These are phyloP conservation scores for Candida incommunis DNA, from an alignment of 805 yeast species.

Conservation along the genomic window DNA sequence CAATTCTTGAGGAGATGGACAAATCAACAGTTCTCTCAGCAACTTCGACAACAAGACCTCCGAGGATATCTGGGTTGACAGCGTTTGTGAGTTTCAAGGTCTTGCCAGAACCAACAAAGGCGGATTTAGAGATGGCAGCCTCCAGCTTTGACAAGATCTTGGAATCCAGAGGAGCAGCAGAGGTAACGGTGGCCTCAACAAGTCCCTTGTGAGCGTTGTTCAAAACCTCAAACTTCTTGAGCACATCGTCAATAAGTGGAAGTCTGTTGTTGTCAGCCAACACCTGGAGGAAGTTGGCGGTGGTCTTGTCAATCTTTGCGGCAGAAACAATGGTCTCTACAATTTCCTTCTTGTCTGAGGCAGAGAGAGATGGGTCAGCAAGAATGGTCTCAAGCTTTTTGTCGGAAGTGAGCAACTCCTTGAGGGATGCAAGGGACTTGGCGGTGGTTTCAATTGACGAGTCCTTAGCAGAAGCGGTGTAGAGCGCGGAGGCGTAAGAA, in stretches of 20 bases:
- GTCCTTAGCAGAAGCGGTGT: slow-evolving; percentile 77
- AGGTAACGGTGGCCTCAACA: slow-evolving; percentile 85
- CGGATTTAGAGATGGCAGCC: slow-evolving; percentile 61
- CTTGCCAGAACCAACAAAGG: slow-evolving; percentile 74
- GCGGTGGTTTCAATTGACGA: slow-evolving; percentile 60
- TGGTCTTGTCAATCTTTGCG: slow-evolving; percentile 49
- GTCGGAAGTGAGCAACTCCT: slow-evolving; percentile 45
- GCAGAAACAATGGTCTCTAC: slow-evolving; percentile 40
- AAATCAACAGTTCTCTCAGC: slow-evolving; percentile 96
- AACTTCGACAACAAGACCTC: slow-evolving; percentile 91
- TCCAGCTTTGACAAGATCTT: slow-evolving; percentile 67
- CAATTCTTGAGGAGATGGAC: slow-evolving; percentile 69
- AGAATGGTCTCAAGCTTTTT: slow-evolving; percentile 46
- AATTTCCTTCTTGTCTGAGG: slow-evolving; percentile 58
- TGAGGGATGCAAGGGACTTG: slow-evolving; percentile 47
- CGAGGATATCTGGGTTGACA: slow-evolving; percentile 81
- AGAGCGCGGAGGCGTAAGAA: slow-evolving; percentile 90
- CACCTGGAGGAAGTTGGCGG: slow-evolving; percentile 66
- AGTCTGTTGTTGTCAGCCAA: slow-evolving; percentile 93
- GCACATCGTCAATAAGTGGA: slow-evolving; percentile 47
- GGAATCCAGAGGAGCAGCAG: slow-evolving; percentile 70
- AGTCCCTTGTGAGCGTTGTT: slow-evolving; percentile 84
- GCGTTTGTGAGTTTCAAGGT: slow-evolving; percentile 70
- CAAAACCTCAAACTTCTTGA: slow-evolving; percentile 58
- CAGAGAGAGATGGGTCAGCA: slow-evolving; percentile 71